phyloP scores from a whole-genome alignment of 2,329 filamentous ascomycete species.

The Byssoonygena ceratinophila region DNA sequence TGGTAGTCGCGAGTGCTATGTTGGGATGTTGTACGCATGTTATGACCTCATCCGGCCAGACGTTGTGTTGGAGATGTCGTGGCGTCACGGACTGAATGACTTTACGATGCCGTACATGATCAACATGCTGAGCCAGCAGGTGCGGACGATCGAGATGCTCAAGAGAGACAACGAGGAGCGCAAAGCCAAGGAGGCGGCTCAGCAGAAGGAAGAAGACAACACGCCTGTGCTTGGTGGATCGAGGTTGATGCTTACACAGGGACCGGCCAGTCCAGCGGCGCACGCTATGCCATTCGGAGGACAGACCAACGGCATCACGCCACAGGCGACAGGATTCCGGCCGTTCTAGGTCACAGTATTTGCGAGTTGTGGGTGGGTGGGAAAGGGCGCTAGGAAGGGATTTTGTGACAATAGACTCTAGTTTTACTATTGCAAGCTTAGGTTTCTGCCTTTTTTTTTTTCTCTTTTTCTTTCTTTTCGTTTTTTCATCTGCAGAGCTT shows the following conservation, averaged over 20 bases:
- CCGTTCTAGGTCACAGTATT: constrained; percentile 36
- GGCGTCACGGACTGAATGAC: constrained; percentile 87
- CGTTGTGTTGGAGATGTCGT: constrained; percentile 88
- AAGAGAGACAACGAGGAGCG: constrained; percentile 96
- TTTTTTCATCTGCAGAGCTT: too few species aligned
- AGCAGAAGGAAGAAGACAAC: constrained; percentile 84
- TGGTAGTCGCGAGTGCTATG: constrained; percentile 96
- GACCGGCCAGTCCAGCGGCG: constrained; percentile 49
- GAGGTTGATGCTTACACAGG: constrained; percentile 91
- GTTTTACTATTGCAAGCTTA: not conserved
- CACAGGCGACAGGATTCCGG: constrained; percentile 71
- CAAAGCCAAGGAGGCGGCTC: constrained; percentile 58
- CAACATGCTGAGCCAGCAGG: constrained; percentile 89
- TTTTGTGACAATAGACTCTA: constrained; percentile 1
- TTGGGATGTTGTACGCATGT: constrained; percentile 98
- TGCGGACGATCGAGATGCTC: constrained; percentile 67
- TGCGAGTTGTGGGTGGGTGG: not conserved
- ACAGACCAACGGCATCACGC: constrained; percentile 78
- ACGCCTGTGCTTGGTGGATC: constrained; percentile 83
- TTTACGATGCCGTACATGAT: constrained; percentile 99
- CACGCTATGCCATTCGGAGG: constrained; percentile 54
- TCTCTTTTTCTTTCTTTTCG: not conserved
- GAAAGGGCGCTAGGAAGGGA: not conserved
- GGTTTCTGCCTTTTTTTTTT: too few species aligned
- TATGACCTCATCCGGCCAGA: constrained; percentile 94